A percentile compares a stretch with the other conserved stretches of the same genome.
Evolutionary conservation across 2,329 filamentous ascomycete genomes (phyloP).

Genomic region (Biscogniauxia sp.): DNA sequence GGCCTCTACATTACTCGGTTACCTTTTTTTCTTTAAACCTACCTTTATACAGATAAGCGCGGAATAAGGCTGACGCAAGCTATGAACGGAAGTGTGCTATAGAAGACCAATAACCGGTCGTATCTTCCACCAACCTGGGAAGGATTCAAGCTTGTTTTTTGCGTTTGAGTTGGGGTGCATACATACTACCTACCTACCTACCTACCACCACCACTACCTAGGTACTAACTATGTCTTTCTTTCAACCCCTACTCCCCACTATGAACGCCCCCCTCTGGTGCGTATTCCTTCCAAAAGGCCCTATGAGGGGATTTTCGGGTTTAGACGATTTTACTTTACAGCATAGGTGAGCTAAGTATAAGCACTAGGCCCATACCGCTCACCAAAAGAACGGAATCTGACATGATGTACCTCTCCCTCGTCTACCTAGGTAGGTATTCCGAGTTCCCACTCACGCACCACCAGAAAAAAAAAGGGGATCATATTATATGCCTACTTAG

Average conservation of each 20-base stretch:
- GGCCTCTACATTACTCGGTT: neutral
- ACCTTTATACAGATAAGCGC: neutral
- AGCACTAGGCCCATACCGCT: neutral
- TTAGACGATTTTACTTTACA: neutral
- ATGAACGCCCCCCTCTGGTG: neutral
- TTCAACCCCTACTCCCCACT: neutral
- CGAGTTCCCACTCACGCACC: neutral
- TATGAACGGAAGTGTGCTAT: constrained; percentile 7
- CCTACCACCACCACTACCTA: neutral
- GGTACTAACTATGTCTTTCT: neutral
- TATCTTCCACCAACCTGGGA: constrained; percentile 1
- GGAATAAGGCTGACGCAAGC: constrained; percentile 1
- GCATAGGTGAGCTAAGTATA: neutral
- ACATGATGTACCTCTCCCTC: neutral
- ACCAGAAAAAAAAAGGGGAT: neutral
- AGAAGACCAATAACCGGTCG: constrained; percentile 1
- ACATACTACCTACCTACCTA: neutral
- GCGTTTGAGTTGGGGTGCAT: constrained; percentile 15
- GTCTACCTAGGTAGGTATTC: neutral
- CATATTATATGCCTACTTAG: neutral
- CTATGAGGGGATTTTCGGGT: neutral
- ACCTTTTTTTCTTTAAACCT: neutral
- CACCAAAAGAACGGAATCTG: neutral
- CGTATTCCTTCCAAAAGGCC: neutral
- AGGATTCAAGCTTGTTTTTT: constrained; percentile 21